Conservation (phyloP, 352 stramenopile species). For the Phytophthora cactorum region DNA sequence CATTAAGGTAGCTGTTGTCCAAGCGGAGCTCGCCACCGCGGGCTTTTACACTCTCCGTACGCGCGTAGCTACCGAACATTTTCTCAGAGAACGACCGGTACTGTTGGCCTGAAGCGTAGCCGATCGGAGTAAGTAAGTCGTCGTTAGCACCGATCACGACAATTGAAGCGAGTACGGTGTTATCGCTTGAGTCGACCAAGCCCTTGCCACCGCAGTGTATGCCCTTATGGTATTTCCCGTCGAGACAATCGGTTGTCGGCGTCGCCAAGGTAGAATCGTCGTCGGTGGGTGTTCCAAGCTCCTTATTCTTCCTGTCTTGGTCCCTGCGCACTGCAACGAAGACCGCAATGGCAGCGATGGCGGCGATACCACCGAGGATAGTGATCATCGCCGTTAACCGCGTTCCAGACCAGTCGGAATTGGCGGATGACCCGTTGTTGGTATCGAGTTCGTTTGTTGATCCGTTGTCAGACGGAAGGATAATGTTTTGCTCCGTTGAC, state of each 20-base stretch:
- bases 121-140: conserved; percentile 13
- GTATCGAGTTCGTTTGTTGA: conserved; percentile 33
- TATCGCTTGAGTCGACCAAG: conserved; percentile 10
- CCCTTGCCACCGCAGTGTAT: conserved; percentile 2
- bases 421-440: conserved; percentile 22
- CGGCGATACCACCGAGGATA: conserved; percentile 35
- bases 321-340: conserved; percentile 45
- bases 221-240: conserved; percentile 6
- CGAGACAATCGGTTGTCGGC: conserved; percentile 17
- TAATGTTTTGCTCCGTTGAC: conserved; percentile 16
- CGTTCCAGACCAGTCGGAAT: conserved; percentile 28
- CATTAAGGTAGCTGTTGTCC: background rate
- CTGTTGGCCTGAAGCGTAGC: conserved; percentile 10
- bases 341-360: conserved; percentile 41
- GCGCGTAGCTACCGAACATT: background rate
- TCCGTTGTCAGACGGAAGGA: conserved; percentile 20
- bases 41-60: conserved; percentile 2
- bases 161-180: conserved; percentile 24
- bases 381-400: conserved; percentile 28
- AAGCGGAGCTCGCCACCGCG: background rate
- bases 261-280: conserved; percentile 26
- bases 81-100: conserved; percentile 11
- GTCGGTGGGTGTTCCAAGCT: conserved; percentile 36
- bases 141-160: conserved; percentile 33
- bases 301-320: conserved; percentile 27